Evolutionary conservation across 2,329 filamentous ascomycete genomes (phyloP).

Genomic region (Aspergillus uvarum): DNA sequence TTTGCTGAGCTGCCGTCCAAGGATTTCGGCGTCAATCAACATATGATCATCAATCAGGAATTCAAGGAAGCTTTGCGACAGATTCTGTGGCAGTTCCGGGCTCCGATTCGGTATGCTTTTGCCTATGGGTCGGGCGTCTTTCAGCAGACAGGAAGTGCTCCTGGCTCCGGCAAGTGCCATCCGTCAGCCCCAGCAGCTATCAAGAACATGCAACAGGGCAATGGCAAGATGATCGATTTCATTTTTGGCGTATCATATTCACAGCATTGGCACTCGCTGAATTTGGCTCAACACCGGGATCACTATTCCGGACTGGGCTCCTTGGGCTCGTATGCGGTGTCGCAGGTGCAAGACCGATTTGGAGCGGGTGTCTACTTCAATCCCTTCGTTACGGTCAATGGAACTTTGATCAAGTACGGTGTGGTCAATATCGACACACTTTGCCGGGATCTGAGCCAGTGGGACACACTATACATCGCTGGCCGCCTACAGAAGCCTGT

Average conservation of each 20-base stretch:
- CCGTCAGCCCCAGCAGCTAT: conserved; percentile 79
- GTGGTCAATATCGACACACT: conserved; percentile 93
- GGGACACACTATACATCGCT: conserved; percentile 95
- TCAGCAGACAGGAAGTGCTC: conserved; percentile 63
- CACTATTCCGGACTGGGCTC: conserved; percentile 88
- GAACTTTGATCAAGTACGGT: conserved; percentile 95
- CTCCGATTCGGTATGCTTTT: conserved; percentile 93
- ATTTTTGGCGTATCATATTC: conserved; percentile 94
- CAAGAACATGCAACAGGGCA: conserved; percentile 78
- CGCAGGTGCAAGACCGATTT: conserved; percentile 79
- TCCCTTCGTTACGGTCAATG: conserved; percentile 90
- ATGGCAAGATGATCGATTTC: conserved; percentile 97
- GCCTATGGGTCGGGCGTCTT: conserved; percentile 98
- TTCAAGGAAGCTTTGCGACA: conserved; percentile 87
- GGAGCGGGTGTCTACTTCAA: conserved; percentile 98
- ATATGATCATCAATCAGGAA: conserved; percentile 92
- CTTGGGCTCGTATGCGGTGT: conserved; percentile 81
- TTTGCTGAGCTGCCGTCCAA: conserved; percentile 75
- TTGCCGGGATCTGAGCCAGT: conserved; percentile 79
- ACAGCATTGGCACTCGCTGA: conserved; percentile 95
- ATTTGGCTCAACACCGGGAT: conserved; percentile 80
- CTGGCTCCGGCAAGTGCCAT: conserved; percentile 55
- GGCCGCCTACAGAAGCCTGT: conserved; percentile 95
- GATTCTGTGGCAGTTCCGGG: conserved; percentile 86
- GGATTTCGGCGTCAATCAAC: conserved; percentile 91